Evolutionary conservation across 2,329 filamentous ascomycete genomes (phyloP).

Genomic region (Alternaria hordeiaustralica): DNA sequence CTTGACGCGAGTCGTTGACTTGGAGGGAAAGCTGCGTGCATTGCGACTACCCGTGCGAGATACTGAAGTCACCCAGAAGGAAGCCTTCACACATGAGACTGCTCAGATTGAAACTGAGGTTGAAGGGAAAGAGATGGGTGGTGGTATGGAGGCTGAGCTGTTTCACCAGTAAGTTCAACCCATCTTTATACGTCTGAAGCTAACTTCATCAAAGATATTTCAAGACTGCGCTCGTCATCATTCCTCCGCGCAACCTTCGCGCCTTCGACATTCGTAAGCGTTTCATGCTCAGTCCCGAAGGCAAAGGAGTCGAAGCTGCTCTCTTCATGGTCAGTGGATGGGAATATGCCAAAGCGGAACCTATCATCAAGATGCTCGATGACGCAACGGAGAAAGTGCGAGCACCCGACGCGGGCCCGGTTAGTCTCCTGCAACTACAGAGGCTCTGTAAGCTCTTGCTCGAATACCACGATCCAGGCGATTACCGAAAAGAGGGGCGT

Average conservation of each 20-base stretch:
- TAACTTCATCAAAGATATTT: not conserved
- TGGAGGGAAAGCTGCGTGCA: not conserved
- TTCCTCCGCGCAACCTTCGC: not conserved
- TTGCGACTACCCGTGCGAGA: not conserved
- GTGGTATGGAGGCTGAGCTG: rapidly evolving
- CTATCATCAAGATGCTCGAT: not conserved
- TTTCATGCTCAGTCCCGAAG: not conserved
- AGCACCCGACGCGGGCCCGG: not conserved
- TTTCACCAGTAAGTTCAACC: not conserved
- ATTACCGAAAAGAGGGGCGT: not conserved
- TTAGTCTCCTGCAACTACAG: not conserved
- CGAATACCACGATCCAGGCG: not conserved
- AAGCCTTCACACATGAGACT: not conserved
- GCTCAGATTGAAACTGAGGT: not conserved
- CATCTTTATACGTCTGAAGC: rapidly evolving
- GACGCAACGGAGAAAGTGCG: not conserved
- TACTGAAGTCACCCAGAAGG: not conserved
- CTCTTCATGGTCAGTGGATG: not conserved
- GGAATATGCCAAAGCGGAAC: not conserved
- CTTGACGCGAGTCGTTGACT: not conserved
- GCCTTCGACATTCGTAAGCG: not conserved
- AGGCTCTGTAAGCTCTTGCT: not conserved
- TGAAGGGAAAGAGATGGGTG: rapidly evolving
- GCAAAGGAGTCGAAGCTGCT: not conserved
- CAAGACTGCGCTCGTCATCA: not conserved